Conservation (phyloP, 495 filamentous ascomycete genomes). For the Podospora didyma region DNA sequence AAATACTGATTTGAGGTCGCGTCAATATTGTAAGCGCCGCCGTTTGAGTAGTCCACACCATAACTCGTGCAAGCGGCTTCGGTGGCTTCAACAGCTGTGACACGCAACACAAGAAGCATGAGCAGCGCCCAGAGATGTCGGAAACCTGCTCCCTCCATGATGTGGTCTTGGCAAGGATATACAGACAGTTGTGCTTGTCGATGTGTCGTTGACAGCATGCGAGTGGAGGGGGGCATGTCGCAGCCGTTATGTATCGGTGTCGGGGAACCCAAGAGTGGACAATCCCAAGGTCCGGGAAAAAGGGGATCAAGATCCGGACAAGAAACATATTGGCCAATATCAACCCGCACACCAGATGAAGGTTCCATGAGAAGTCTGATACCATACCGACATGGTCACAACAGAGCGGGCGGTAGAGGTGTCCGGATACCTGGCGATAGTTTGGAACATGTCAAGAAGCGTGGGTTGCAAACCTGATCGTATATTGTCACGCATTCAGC, state of each 20-base stretch:
- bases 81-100: conserved; percentile 2
- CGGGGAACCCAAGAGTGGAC: not conserved
- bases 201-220: conserved; percentile 1
- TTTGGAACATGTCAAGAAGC: conserved; percentile 12
- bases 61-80: conserved; percentile 36
- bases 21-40: conserved; percentile 41
- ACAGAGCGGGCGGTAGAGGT: conserved; percentile 1
- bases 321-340: conserved; percentile 5
- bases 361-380: not conserved
- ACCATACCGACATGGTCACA: not conserved
- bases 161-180: not conserved
- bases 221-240: not conserved
- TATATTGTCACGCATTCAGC: conserved; percentile 30
- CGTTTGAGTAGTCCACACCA: conserved; percentile 41
- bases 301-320: not conserved
- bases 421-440: conserved; percentile 25
- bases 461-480: conserved; percentile 18
- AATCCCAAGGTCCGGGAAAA: not conserved
- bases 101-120: conserved; percentile 20
- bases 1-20: conserved; percentile 37
- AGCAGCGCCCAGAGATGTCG: conserved; percentile 19
- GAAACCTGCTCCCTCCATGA: conserved; percentile 16
- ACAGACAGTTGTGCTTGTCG: not conserved
- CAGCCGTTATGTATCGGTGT: not conserved
- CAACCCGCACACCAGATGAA: not conserved